Percentiles rank a stretch among this genome's conserved stretches.
phyloP scores from a whole-genome alignment of 805 yeast genomes.

The Dipodascopsis uninucleata region DNA sequence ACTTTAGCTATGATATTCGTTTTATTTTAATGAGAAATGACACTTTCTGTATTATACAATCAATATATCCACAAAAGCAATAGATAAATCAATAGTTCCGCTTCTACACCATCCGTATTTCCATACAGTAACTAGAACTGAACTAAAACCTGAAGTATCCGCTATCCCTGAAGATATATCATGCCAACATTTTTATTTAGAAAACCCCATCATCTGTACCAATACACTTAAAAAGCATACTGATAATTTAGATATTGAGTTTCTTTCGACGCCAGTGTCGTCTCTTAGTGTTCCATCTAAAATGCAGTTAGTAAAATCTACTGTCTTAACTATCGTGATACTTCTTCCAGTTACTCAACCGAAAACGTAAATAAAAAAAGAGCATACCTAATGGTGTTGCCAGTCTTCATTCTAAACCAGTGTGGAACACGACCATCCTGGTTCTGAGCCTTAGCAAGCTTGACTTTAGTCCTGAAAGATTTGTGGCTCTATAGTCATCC shows the following conservation, averaged over 20 bases:
- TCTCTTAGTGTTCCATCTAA: constrained; percentile 96
- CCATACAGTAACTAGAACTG: no score
- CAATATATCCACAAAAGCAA: no score
- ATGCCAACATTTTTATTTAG: neutral
- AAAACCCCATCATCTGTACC: neutral
- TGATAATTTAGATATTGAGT: constrained; percentile 73
- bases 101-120: no score
- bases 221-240: neutral
- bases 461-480: constrained; percentile 95
- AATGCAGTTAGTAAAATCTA: neutral
- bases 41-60: no score
- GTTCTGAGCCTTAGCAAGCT: constrained; percentile 97
- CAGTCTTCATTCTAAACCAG: constrained; percentile 98
- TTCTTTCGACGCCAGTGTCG: constrained; percentile 99
- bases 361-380: neutral
- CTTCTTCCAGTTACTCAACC: no score
- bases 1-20: no score
- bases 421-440: constrained; percentile 99
- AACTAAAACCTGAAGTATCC: no score
- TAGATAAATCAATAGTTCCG: no score
- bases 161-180: no score
- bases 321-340: neutral
- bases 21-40: no score
- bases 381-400: constrained; percentile 73
- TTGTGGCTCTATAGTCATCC: constrained; percentile 68